Percentiles rank a stretch among this genome's conserved stretches.
These are phyloP conservation scores for Candolleomyces efflorescens DNA, from an alignment of 768 basidiomycete species.

Conservation along the genomic window DNA sequence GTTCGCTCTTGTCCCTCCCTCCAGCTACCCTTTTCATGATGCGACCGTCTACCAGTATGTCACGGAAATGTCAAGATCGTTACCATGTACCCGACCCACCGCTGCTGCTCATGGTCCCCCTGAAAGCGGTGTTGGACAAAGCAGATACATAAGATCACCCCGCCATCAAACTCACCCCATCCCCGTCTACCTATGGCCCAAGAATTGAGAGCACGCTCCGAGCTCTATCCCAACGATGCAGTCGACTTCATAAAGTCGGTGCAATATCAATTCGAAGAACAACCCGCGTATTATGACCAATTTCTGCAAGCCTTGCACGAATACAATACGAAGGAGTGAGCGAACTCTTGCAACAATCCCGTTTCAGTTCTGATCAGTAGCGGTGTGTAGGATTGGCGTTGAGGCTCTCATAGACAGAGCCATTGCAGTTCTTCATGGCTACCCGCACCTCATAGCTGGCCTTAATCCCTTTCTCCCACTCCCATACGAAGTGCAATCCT, in stretches of 20 bases:
- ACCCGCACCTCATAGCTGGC: not conserved
- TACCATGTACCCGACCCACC: no score
- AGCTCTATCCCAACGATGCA: not conserved
- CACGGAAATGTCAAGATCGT: no score
- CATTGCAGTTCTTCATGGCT: not conserved
- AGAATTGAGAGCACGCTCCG: no score
- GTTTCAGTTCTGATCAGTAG: not conserved
- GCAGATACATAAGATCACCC: not conserved
- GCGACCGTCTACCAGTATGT: no score
- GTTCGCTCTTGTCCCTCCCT: no score
- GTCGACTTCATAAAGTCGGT: not conserved
- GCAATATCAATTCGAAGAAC: not conserved
- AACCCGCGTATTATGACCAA: not conserved
- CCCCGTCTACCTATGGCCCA: no score
- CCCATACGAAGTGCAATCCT: not conserved
- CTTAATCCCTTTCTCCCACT: not conserved
- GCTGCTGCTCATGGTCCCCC: no score
- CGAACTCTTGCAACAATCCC: not conserved
- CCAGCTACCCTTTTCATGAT: no score
- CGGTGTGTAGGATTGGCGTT: not conserved
- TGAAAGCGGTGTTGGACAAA: no score
- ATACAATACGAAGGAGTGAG: slow-evolving; percentile 3
- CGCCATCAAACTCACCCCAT: not conserved
- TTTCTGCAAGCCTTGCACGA: not conserved
- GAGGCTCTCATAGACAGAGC: not conserved